These are phyloP conservation scores for Xenoacremonium recifei DNA, from an alignment of 2,329 filamentous ascomycete species.

Conservation along the genomic window DNA sequence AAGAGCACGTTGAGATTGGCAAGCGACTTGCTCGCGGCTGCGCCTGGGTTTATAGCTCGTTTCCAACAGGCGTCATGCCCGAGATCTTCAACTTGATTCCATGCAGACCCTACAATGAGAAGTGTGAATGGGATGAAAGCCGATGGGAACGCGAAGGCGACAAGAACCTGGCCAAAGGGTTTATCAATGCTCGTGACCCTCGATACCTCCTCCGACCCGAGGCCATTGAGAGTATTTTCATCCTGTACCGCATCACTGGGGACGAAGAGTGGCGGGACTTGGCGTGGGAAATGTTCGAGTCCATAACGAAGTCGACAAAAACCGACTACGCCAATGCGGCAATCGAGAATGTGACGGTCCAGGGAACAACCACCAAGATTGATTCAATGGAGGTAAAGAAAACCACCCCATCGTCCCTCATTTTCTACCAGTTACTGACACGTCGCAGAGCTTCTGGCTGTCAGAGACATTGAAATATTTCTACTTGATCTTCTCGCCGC, in stretches of 20 bases:
- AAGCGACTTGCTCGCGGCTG: conserved; percentile 52
- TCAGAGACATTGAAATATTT: conserved; percentile 76
- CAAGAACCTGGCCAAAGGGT: conserved; percentile 51
- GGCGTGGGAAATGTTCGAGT: conserved; percentile 53
- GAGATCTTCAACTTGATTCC: conserved; percentile 49
- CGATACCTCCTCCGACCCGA: conserved; percentile 53
- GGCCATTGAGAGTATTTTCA: conserved; percentile 47
- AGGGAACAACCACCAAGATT: conserved; percentile 33
- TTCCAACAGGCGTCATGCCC: conserved; percentile 58
- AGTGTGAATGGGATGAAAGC: conserved; percentile 32
- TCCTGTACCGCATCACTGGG: conserved; percentile 51
- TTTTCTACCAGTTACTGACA: conserved; percentile 2
- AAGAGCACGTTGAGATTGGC: conserved; percentile 46
- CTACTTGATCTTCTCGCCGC: conserved; percentile 67
- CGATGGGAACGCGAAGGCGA: conserved; percentile 24
- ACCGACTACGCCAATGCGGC: conserved; percentile 49
- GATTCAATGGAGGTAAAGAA: conserved; percentile 60
- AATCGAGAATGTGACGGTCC: conserved; percentile 41
- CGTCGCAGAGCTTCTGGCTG: conserved; percentile 71
- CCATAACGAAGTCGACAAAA: conserved; percentile 43
- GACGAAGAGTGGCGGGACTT: conserved; percentile 45
- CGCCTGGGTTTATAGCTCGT: conserved; percentile 55
- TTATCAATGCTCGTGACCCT: conserved; percentile 54
- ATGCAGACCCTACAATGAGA: conserved; percentile 38
- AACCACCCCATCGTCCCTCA: neutral